Evolutionary conservation across 2,329 filamentous ascomycete genomes (phyloP).

Genomic region (Aphanoascus verrucosus): DNA sequence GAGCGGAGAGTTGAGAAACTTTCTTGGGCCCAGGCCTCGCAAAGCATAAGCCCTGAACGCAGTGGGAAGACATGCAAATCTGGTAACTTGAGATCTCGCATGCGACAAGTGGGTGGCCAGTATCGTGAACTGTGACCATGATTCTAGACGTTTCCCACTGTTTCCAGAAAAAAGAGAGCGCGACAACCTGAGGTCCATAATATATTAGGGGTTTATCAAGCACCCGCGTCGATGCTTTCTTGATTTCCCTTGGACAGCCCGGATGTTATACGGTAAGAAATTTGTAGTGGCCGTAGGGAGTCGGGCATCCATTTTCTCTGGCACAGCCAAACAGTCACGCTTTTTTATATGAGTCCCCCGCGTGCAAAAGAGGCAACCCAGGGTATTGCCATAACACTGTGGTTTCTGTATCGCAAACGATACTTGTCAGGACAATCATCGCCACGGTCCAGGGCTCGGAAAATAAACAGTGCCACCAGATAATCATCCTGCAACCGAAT

Average conservation of each 20-base stretch:
- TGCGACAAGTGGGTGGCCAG: not conserved
- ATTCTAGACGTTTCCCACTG: not conserved
- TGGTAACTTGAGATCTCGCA: not conserved
- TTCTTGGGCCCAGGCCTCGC: too few species aligned
- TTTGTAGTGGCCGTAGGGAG: not conserved
- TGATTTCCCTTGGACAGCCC: not conserved
- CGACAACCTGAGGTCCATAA: not conserved
- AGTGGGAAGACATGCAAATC: not conserved
- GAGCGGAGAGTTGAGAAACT: not conserved
- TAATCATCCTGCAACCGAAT: not conserved
- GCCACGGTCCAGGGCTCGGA: too few species aligned
- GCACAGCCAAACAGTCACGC: not conserved
- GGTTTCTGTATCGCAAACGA: not conserved
- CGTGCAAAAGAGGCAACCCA: not conserved
- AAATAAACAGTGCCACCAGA: not conserved
- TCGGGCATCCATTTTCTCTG: conserved; percentile 6
- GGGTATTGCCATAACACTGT: not conserved
- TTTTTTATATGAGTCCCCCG: not conserved
- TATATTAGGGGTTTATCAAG: not conserved
- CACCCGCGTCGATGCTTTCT: not conserved
- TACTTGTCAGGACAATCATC: not conserved
- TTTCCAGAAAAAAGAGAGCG: not conserved
- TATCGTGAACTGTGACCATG: not conserved
- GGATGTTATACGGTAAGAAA: not conserved
- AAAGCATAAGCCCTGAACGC: too few species aligned